These are phyloP conservation scores for Buddleja alternifolia DNA, from an alignment of 257 asterid species.

Conservation along the genomic window DNA sequence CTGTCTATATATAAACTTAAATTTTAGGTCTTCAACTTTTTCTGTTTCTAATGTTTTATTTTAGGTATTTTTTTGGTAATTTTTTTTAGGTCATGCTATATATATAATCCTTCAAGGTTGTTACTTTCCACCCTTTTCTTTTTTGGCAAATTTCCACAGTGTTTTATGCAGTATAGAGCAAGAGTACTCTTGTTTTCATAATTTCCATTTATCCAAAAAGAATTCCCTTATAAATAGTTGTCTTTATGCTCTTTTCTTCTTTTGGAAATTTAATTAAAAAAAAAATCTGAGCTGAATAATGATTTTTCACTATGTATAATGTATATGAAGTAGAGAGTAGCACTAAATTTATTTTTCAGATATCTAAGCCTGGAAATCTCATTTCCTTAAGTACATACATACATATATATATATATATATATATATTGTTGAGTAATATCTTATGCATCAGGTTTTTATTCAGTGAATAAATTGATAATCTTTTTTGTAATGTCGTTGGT, in stretches of 20 bases:
- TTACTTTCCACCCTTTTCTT: background rate
- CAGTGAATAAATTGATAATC: conserved; percentile 28
- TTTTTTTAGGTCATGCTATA: background rate
- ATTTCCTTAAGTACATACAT: too few species aligned
- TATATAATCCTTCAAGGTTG: background rate
- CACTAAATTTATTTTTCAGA: too few species aligned
- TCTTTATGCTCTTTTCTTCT: background rate
- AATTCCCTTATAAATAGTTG: background rate
- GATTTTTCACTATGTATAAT: too few species aligned
- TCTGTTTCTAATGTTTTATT: background rate
- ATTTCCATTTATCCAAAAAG: background rate
- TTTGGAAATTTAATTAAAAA: background rate
- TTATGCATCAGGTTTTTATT: conserved; percentile 21
- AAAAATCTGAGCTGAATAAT: too few species aligned
- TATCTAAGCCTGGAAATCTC: too few species aligned
- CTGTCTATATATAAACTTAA: background rate
- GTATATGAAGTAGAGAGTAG: too few species aligned
- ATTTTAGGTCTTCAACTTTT: background rate
- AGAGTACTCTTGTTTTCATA: background rate
- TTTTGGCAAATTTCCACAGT: background rate
- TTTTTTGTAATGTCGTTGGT: conserved; percentile 29
- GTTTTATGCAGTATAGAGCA: background rate
- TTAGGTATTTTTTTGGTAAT: background rate
- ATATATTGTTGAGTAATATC: background rate
- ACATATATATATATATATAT: too few species aligned